Base-by-base conservation (phyloP, 2,329 filamentous ascomycete genomes). In the Talaromyces funiculosus region DNA sequence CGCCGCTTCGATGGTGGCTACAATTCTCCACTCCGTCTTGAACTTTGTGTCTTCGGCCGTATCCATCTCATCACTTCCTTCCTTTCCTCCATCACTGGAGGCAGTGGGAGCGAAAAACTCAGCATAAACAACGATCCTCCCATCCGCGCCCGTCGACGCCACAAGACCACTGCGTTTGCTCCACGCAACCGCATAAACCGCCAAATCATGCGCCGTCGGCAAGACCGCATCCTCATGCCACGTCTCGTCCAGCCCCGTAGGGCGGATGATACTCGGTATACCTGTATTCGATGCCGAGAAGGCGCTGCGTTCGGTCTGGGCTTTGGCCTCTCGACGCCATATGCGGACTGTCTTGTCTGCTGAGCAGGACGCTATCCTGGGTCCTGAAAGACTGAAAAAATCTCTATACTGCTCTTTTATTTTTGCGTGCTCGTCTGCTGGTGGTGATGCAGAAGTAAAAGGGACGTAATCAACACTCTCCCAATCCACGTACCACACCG, bases 251-350 rank as follows among this genome's bases (percentile, higher is more conserved):
- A 90, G 81, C 18, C 82, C 81, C 2, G 77, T 75, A 22, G 86
- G 84, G 56, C 91, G 86, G 80, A 97, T 94, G 4, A 94, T 96
- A 68, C 90, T 96, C n/a, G 93, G 92, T 62, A 95, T 88, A 0
- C 84, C 85, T 3, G 8, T 67, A 65, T 20, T 64, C 37, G 49
- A 55, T 43, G 37, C 40, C 24, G 47, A 59, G n/a, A 43, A 57
- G 1, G 57, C 45, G 24, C 43, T 26, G 43, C 16, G 43, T 18
- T 47, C 43, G 16, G 22, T 29, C 24, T 47, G 43, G 7, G 43
- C 68, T 66, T 77, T 82, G 3, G 82, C 78, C 56, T 83, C 80
- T 56, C 90, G 77, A 45, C 83, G 82, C 94, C 94, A 99, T 53
- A 97, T 78, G 12, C 90, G 82, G 18, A 96, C 84, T 0, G 85